Evolutionary conservation across 2,329 filamentous ascomycete species (phyloP).

Genomic region (Apiospora rasikravindrae): DNA sequence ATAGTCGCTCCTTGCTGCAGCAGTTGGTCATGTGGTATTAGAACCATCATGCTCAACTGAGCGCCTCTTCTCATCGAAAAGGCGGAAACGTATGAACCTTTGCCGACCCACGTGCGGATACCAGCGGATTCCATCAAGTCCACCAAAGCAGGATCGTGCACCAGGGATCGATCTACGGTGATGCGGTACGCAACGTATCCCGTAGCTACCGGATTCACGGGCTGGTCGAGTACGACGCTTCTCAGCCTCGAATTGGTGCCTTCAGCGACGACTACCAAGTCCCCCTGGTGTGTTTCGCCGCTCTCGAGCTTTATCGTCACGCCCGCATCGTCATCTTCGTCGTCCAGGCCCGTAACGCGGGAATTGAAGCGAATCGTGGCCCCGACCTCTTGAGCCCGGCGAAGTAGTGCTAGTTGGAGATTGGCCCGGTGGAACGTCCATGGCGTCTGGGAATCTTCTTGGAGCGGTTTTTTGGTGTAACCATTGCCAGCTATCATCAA

Average conservation of each 20-base stretch:
- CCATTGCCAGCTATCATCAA: neutral
- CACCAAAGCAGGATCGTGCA: neutral
- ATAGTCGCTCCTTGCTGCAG: neutral
- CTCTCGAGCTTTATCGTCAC: neutral
- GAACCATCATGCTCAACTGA: neutral
- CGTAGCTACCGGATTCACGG: neutral
- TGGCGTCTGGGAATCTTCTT: neutral
- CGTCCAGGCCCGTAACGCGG: neutral
- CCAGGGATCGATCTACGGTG: neutral
- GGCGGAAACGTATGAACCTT: neutral
- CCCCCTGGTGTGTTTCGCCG: neutral
- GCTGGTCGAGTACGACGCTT: neutral
- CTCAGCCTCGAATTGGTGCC: neutral
- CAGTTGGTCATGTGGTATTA: neutral
- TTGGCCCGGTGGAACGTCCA: neutral
- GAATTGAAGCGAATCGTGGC: neutral
- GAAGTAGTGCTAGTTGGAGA: neutral
- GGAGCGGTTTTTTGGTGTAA: too few relatives aligned
- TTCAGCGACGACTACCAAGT: conserved; percentile 12
- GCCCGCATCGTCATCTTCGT: neutral
- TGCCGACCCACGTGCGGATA: neutral
- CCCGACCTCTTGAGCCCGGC: neutral
- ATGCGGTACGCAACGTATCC: conserved; percentile 4
- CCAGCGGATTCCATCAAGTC: neutral
- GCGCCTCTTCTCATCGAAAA: neutral